These are phyloP conservation scores for Vigna radiata DNA, from an alignment of 306 rosid species.

Conservation along the genomic window DNA sequence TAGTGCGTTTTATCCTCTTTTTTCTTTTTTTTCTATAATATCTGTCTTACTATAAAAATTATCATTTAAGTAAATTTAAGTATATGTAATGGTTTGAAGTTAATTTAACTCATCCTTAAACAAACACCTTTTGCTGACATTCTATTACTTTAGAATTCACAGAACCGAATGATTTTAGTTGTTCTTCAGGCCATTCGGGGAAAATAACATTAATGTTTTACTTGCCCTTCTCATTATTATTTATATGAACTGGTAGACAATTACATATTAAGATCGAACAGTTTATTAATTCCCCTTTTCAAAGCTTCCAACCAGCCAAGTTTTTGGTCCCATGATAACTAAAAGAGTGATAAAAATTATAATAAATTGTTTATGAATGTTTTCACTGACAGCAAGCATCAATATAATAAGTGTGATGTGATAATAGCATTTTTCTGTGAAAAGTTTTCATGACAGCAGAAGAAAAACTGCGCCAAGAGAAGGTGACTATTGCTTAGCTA, in stretches of 20 bases:
- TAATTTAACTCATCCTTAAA: background rate
- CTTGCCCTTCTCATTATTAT: conserved; percentile 1
- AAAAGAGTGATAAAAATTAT: background rate
- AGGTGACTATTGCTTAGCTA: background rate
- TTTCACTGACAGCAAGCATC: background rate
- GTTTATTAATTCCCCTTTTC: background rate
- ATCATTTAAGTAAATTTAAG: background rate
- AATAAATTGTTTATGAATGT: too few relatives aligned
- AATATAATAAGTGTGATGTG: background rate
- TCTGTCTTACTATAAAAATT: background rate
- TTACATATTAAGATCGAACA: background rate
- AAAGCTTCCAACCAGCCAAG: background rate
- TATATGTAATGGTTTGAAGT: background rate
- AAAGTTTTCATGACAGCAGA: background rate
- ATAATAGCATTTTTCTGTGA: background rate
- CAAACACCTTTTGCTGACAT: background rate
- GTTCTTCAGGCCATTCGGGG: background rate
- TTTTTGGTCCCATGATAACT: background rate
- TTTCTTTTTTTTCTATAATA: background rate
- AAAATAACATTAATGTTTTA: background rate
- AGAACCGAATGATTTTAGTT: background rate
- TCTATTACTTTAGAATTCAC: background rate
- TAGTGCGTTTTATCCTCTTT: background rate
- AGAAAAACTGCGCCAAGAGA: background rate
- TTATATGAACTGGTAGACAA: background rate